Base-by-base conservation (phyloP, 768 basidiomycete species). In the Clavulina sp. region DNA sequence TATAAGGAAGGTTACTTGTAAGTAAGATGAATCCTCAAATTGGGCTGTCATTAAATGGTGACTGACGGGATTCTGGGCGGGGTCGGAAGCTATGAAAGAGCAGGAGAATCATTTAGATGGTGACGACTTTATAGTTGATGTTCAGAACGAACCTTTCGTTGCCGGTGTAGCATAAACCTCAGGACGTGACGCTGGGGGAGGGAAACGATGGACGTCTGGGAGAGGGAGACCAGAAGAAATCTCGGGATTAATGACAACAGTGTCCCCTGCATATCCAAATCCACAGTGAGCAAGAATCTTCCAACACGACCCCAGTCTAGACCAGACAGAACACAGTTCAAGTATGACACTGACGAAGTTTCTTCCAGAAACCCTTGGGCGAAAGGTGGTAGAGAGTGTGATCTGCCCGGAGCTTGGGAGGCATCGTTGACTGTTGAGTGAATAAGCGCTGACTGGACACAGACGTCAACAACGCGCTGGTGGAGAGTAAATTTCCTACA, bases 321-420 rank as follows among this genome's bases (percentile, higher is more conserved):
- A 51, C 21, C 9, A 19, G n/a, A 26, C 7, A 23, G 1, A n/a
- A 29, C 23, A 23, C 24, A 26, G 36, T 5, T 44, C 1, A 23
- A 26, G 9, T 18, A 23, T 19, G 5, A 19, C 28, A 72, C 86
- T 54, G 59, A 89, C 89, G 78, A 62, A 95, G 88, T 70, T 84
- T 88, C 77, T 92, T 93, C 91, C 91, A 93, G 64, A 93, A 92
- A 5, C 91, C 89, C 66, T 81, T 79, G 24, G 84, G 80, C 60
- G 76, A 77, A 59, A 88, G 75, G 63, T 95, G 91, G 66, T 95
- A 95, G 41, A 88, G 73, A 2, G 85, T 91, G 33, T 82, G 80
- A 62, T 95, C 87, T 57, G 87, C 85, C 64, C 64, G 3, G 16
- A 30, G 24, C 32, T 49, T 49, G 16, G 48, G 24, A 29, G 32